Evolutionary conservation across 805 yeast species (phyloP), one percentile per base, ranked within the genome.

Genomic region (Ogataea allantospora): DNA sequence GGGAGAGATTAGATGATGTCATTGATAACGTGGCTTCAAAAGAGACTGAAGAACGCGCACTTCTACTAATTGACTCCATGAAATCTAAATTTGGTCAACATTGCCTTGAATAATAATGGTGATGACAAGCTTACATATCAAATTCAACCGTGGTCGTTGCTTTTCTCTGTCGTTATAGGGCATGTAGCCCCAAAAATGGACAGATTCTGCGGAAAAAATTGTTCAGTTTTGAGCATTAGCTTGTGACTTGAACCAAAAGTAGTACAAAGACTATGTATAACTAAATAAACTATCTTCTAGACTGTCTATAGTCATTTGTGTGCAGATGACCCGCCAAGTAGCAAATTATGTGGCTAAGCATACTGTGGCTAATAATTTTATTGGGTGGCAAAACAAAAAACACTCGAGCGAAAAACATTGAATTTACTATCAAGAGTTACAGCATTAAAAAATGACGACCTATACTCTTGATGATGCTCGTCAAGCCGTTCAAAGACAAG

Each of bases 401-500:
- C 12, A 6, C 11, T 22, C 11, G 10, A 12, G 27, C 24, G 27
- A 27, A 26, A 24, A 18, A 23, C 14, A 18, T 31, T 17, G 30
- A 30, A 36, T n/a, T 26, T 6, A 15, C 11, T 5, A 18, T 3
- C 23, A 15, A 20, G 9, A 7, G 8, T 21, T 21, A 21, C 23
- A 21, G 23, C 12, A 14, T 24, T n/a, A 26, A 14, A 18, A 11
- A 20, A 61, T 63, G 66, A 44, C 64, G 9, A 29, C 52, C 19
- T 57, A 60, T 27, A 54, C 62, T 19, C 61, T 84, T 38, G 72
- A 73, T 36, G 74, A 68, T 14, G 95, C 96, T 14, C 74, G 85
- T 58, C 65, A 66, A 29, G 78, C 82, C 11, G 75, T 67, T 5
- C 57, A 67, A 19, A 61, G 66, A 11, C 71, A 75, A 37, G 66